Conservation (phyloP, 2,329 filamentous ascomycete species). For the Simplicillium sp. region DNA sequence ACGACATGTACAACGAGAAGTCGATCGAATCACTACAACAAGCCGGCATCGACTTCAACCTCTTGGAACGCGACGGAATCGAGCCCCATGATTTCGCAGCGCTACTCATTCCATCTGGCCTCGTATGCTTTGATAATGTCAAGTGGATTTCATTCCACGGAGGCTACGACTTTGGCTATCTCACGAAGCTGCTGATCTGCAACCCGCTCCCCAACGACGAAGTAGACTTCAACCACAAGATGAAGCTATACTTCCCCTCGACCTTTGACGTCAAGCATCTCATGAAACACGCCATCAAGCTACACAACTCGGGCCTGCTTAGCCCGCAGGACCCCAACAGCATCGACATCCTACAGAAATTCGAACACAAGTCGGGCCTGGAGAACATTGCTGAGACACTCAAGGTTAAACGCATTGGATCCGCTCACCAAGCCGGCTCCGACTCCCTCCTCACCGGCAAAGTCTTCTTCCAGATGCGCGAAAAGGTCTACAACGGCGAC, state of each 20-base stretch:
- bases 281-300: conserved; percentile 77
- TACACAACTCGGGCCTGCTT: conserved; percentile 53
- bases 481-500: conserved; percentile 75
- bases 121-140: conserved; percentile 79
- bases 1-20: conserved; percentile 96
- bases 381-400: conserved; percentile 92
- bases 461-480: conserved; percentile 89
- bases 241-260: conserved; percentile 87
- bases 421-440: conserved; percentile 85
- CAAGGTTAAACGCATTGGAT: conserved; percentile 79
- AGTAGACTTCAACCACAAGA: conserved; percentile 75
- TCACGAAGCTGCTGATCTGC: conserved; percentile 87
- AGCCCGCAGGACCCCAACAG: conserved; percentile 56
- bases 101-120: conserved; percentile 80
- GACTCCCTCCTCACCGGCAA: conserved; percentile 89
- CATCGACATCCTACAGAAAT: conserved; percentile 68
- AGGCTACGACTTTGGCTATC: conserved; percentile 95
- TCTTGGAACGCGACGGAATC: conserved; percentile 81
- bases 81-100: conserved; percentile 83
- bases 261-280: conserved; percentile 96
- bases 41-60: conserved; percentile 84
- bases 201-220: conserved; percentile 81
- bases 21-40: conserved; percentile 86
- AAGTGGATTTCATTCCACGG: conserved; percentile 98
- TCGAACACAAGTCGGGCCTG: conserved; percentile 83